Base-by-base conservation (phyloP, 176 grass and related monocot species). In the Miscanthus lutarioriparius region DNA sequence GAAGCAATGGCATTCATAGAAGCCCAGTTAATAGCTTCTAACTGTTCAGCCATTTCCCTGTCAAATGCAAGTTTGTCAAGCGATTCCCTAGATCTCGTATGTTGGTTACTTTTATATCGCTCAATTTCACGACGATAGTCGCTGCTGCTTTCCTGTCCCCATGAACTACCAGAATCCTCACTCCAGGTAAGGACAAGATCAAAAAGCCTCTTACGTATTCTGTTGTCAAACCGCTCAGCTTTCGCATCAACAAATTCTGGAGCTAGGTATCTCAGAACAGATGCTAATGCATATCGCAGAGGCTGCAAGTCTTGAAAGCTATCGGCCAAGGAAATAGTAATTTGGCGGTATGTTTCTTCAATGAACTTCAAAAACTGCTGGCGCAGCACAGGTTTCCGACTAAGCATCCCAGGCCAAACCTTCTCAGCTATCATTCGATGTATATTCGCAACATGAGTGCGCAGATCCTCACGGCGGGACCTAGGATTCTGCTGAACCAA, bases 31-130 rank as follows among this genome's bases (percentile, higher is more conserved):
- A 95, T 87, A 23, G 93, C 96, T 78, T 98, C 96, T 70, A 91
- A 83, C 82, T 98, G 96, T 77, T 98, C 93, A 69, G 89, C 66
- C 69, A 95, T 89, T 79, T 98, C 96, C 84, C 89, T 94, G 84
- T 98, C 96, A 89, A 98, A 98, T 78, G 87, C 78, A 69, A 98
- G 73, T 84, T 95, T 98, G 74, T 98, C 96, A 81, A 98, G 89
- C 8, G 96, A 98, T 82, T 98, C 96, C 82, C 96, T 91, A 40
- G 96, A 98, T 66, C 96, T 86, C 63, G 81, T 95, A 91, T 98
- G 93, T 72, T 89, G 96, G 37, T 91, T 91, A 53, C 64, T 78
- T 84, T 90, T 92, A 89, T 98, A 98, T 48, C 96, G 86, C 84
- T 98, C 96, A 87, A 98, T 73, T 87, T 98, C 96, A 64, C 89